A percentile compares a stretch with the other conserved stretches of the same genome.
These are phyloP conservation scores for Epichloe sibirici DNA, from an alignment of 2,329 filamentous ascomycete species.

Conservation along the genomic window DNA sequence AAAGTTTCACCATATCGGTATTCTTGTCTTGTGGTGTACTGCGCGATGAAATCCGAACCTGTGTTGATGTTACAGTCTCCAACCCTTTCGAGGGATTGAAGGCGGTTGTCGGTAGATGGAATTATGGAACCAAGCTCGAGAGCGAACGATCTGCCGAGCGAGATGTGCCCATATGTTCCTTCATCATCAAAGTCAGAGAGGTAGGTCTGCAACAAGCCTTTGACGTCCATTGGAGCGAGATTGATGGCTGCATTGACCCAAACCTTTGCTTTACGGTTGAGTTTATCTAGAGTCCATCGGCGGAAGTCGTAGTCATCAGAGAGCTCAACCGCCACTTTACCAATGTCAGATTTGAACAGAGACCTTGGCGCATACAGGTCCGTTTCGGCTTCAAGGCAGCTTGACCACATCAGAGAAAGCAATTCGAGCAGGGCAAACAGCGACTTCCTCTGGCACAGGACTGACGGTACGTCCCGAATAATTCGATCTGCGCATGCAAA, in stretches of 20 bases:
- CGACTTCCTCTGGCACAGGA: slow-evolving; percentile 78
- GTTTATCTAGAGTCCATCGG: slow-evolving; percentile 61
- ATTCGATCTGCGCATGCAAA: slow-evolving; percentile 75
- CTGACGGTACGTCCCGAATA: slow-evolving; percentile 72
- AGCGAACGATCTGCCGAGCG: slow-evolving; percentile 86
- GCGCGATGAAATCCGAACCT: slow-evolving; percentile 88
- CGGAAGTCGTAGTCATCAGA: slow-evolving; percentile 85
- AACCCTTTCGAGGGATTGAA: slow-evolving; percentile 68
- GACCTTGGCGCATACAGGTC: slow-evolving; percentile 86
- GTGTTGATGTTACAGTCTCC: slow-evolving; percentile 72
- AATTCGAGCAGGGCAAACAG: slow-evolving; percentile 89
- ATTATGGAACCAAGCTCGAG: slow-evolving; percentile 83
- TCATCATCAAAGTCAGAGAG: slow-evolving; percentile 91
- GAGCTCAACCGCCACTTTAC: slow-evolving; percentile 73
- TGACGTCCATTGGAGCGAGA: slow-evolving; percentile 82
- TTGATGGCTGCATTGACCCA: slow-evolving; percentile 78
- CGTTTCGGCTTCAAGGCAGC: slow-evolving; percentile 86
- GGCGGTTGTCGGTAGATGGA: slow-evolving; percentile 71
- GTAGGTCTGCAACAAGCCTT: slow-evolving; percentile 91
- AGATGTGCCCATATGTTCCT: slow-evolving; percentile 80
- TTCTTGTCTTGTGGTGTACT: slow-evolving; percentile 93
- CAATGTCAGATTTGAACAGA: slow-evolving; percentile 63
- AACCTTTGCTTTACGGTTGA: slow-evolving; percentile 62
- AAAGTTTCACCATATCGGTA: slow-evolving; percentile 78
- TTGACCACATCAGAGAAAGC: slow-evolving; percentile 86